Conservation (phyloP, 2,329 filamentous ascomycete species). For the Alternaria gaisen region DNA sequence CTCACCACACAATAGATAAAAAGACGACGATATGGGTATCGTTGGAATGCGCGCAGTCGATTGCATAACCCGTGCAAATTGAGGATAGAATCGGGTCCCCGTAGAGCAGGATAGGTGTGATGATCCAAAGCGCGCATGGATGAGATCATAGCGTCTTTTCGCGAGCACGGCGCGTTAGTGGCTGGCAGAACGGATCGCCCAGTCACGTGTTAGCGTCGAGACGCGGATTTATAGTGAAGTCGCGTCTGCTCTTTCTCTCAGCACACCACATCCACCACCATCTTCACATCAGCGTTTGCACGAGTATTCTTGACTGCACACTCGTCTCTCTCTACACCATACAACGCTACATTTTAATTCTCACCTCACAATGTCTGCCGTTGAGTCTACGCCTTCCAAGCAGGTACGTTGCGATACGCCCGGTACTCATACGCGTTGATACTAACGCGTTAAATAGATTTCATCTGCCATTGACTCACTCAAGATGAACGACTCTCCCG, state of each 20-base stretch:
- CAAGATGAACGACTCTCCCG: conserved; percentile 86
- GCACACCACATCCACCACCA: conserved; percentile 37
- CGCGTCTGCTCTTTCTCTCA: conserved; percentile 27
- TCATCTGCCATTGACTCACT: conserved; percentile 85
- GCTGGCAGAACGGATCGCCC: conserved; percentile 19
- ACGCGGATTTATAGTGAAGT: conserved; percentile 35
- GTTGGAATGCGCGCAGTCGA: conserved; percentile 14
- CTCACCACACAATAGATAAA: neutral
- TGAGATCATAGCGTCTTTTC: conserved; percentile 43
- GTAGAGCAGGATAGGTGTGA: conserved; percentile 4
- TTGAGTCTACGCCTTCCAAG: conserved; percentile 75
- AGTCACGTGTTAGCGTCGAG: conserved; percentile 34
- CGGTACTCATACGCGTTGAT: conserved; percentile 36
- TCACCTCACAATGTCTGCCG: conserved; percentile 71
- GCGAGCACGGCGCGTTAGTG: conserved; percentile 28
- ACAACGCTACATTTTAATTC: conserved; percentile 20
- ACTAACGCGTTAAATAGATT: conserved; percentile 67
- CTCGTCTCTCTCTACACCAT: conserved; percentile 21
- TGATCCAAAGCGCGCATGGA: conserved; percentile 19
- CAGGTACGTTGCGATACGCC: conserved; percentile 62
- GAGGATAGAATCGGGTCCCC: neutral
- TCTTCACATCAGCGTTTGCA: conserved; percentile 22
- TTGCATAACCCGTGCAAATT: neutral
- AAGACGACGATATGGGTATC: conserved; percentile 27
- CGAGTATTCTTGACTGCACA: conserved; percentile 29